phyloP scores from a whole-genome alignment of 805 yeast species.

The Nakazawaea anatomiae region DNA sequence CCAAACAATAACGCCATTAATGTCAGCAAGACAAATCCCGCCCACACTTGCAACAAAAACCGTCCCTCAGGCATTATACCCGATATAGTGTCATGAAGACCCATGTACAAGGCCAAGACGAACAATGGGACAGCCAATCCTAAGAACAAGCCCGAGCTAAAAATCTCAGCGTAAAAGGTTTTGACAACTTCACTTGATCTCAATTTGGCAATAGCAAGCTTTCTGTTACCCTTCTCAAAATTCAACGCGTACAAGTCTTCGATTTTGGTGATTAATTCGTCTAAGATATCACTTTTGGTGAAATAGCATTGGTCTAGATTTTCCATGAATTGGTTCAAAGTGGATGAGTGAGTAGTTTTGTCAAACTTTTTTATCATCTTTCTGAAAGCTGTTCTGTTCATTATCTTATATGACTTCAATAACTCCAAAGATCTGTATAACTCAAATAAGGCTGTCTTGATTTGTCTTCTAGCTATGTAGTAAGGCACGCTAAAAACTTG shows the following conservation, averaged over 20 bases:
- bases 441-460: conserved; percentile 65
- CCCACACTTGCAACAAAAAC: conserved; percentile 82
- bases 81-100: conserved; percentile 27
- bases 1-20: conserved; percentile 62
- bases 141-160: conserved; percentile 57
- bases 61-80: conserved; percentile 47
- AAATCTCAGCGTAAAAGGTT: conserved; percentile 41
- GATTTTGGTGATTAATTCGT: conserved; percentile 51
- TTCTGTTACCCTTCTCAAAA: conserved; percentile 68
- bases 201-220: conserved; percentile 65
- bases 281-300: conserved; percentile 59
- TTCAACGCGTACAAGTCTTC: conserved; percentile 63
- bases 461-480: conserved; percentile 56
- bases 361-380: conserved; percentile 90
- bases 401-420: conserved; percentile 59
- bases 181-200: conserved; percentile 36
- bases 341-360: conserved; percentile 49
- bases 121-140: conserved; percentile 72
- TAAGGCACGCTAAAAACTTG: conserved; percentile 44
- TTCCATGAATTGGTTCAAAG: conserved; percentile 45
- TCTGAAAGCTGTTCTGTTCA: conserved; percentile 84
- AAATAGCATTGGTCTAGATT: conserved; percentile 55
- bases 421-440: conserved; percentile 70
- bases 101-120: conserved; percentile 46
- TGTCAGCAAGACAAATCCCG: conserved; percentile 69